These are phyloP conservation scores for Diplotaxis tenuifolia DNA, from an alignment of 345 rosid genomes.

Conservation along the genomic window DNA sequence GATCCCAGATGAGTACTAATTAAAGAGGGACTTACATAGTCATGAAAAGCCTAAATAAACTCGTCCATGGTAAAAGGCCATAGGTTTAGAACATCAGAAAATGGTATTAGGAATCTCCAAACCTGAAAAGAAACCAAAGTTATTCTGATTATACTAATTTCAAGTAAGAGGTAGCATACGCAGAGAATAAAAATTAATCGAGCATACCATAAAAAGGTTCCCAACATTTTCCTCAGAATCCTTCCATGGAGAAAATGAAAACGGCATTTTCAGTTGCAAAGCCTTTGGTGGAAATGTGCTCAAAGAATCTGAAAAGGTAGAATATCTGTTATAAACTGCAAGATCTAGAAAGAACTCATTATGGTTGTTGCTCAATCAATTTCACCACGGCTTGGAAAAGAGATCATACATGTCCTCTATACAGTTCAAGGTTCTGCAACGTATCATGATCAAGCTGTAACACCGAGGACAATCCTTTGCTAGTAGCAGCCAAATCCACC, in stretches of 20 bases:
- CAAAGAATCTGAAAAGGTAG: slow-evolving; percentile 58
- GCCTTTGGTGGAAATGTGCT: slow-evolving; percentile 67
- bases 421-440: slow-evolving; percentile 75
- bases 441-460: slow-evolving; percentile 78
- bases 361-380: neutral
- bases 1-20: neutral
- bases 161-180: neutral
- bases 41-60: slow-evolving; percentile 93
- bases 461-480: slow-evolving; percentile 70
- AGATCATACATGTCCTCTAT: slow-evolving; percentile 69
- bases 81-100: slow-evolving; percentile 86
- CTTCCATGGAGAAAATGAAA: slow-evolving; percentile 82
- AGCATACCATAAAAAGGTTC: slow-evolving; percentile 89
- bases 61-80: slow-evolving; percentile 99
- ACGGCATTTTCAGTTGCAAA: slow-evolving; percentile 67
- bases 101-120: slow-evolving; percentile 87
- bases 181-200: slow-evolving; percentile 1
- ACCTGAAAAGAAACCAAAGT: slow-evolving; percentile 57
- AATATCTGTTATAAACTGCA: neutral
- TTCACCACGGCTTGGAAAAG: neutral
- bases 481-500: slow-evolving; percentile 89
- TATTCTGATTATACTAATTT: neutral
- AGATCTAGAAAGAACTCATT: slow-evolving; percentile 11
- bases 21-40: no score
- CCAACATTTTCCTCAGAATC: slow-evolving; percentile 81